Percentiles rank a stretch among this genome's conserved stretches.
phyloP scores from a whole-genome alignment of 768 basidiomycete species.

The Lactarius quietus region DNA sequence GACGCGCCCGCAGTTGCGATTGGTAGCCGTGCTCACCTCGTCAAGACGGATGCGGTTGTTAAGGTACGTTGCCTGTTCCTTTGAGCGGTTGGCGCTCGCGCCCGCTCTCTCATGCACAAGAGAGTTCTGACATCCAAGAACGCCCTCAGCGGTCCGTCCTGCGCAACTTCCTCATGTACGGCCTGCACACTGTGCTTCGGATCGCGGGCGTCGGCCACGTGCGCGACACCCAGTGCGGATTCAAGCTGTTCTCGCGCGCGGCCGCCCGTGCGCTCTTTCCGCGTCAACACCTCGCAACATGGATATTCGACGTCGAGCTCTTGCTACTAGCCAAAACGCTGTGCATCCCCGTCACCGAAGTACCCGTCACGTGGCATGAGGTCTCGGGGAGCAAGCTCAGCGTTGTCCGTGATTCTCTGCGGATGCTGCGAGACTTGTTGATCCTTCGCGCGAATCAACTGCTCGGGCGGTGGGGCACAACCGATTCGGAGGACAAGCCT shows the following conservation, averaged over 20 bases:
- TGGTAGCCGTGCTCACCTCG: slow-evolving; percentile 90
- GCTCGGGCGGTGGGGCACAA: slow-evolving; percentile 66
- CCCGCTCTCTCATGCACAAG: neutral
- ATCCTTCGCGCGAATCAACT: slow-evolving; percentile 80
- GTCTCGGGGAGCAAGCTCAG: slow-evolving; percentile 90
- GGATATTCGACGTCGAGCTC: slow-evolving; percentile 97
- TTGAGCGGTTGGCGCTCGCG: neutral
- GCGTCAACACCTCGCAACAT: slow-evolving; percentile 78
- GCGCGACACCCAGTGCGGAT: slow-evolving; percentile 94
- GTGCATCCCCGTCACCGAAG: slow-evolving; percentile 75
- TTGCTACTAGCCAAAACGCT: slow-evolving; percentile 79
- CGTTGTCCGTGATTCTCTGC: slow-evolving; percentile 76
- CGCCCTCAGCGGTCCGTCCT: slow-evolving; percentile 69
- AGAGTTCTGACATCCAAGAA: neutral
- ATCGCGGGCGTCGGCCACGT: slow-evolving; percentile 89
- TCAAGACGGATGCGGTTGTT: slow-evolving; percentile 88
- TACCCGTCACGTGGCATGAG: slow-evolving; percentile 91
- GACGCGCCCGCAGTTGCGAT: slow-evolving; percentile 63
- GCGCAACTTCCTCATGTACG: slow-evolving; percentile 92
- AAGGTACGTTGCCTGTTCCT: slow-evolving; percentile 51
- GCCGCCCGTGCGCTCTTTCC: slow-evolving; percentile 85
- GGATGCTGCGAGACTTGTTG: slow-evolving; percentile 86
- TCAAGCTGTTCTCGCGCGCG: slow-evolving; percentile 88
- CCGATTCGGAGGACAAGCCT: slow-evolving; percentile 1
- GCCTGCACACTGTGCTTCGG: slow-evolving; percentile 83